Base-by-base conservation (phyloP, 805 yeast genomes). In the Cyberlindnera petersonii region DNA sequence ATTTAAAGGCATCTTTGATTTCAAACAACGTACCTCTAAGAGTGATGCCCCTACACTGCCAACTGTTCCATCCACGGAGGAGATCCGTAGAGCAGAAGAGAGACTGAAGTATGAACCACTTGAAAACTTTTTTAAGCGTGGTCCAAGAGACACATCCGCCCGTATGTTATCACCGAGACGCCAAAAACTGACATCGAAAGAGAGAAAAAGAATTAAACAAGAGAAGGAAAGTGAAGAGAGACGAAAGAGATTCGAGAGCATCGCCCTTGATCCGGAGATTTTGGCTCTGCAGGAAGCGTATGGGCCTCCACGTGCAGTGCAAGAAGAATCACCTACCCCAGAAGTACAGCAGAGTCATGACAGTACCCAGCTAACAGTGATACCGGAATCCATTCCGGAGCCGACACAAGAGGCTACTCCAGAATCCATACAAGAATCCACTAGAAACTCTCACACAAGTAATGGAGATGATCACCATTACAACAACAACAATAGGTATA, bases 1-100 rank as follows among this genome's bases (percentile, higher is more conserved):
- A 6, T 41, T 41, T 26, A 32, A 37, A 19, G 44, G 44, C 5
- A 23, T 41, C 26, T 37, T 32, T 16, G 41, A 40, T 26, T 21
- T 17, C 23, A 35, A 31, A 27, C 20, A 17, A 2, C 32, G 37
- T 9, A 28, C 16, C 11, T 7, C 24, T 14, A 32, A 26, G 31
- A 36, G 17, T 4, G 33, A 21, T n/a, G 24, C 27, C 5, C 24
- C 16, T 5, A 18, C 15, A 2, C 34, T 29, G 21, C 16, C 24
- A 6, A 6, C 37, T 10, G 16, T 41, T 2, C 44, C 44, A 3
- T 14, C 40, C 8, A 20, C 30, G 3, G 38, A 41, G 33, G 21
- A 33, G 19, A 19, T 40, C 14, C 28, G 35, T 9, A 33, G 26
- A 10, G 30, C 35, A 8, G 40, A 37, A 26, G 39, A 23, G 15